phyloP scores from a whole-genome alignment of 2,329 filamentous ascomycete species.

The Acrodontium crateriforme region DNA sequence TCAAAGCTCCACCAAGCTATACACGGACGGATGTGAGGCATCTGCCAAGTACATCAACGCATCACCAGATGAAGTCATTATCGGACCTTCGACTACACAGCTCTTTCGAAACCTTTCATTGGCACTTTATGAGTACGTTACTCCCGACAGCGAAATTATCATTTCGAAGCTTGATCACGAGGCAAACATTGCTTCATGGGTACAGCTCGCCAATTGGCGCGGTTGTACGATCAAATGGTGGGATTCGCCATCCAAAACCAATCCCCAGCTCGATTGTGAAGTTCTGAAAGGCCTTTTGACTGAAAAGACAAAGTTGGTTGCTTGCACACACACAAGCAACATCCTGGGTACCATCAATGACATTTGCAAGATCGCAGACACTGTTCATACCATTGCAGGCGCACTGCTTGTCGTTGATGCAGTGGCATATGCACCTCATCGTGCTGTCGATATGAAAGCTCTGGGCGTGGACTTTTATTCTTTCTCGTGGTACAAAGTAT shows the following conservation, averaged over 20 bases:
- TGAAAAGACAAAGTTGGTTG: constrained; percentile 52
- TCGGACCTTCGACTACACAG: constrained; percentile 63
- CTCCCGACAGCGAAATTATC: constrained; percentile 44
- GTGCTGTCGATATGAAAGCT: constrained; percentile 51
- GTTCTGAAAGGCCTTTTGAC: constrained; percentile 47
- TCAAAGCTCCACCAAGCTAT: constrained; percentile 44
- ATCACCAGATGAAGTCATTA: constrained; percentile 50
- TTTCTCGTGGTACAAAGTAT: constrained; percentile 78
- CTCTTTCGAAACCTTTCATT: constrained; percentile 57
- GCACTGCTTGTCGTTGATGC: constrained; percentile 60
- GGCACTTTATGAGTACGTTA: constrained; percentile 41
- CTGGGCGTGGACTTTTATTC: constrained; percentile 61
- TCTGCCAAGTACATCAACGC: constrained; percentile 62
- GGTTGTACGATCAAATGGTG: constrained; percentile 58
- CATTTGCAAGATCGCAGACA: constrained; percentile 40
- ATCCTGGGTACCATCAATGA: constrained; percentile 59
- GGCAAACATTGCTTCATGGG: constrained; percentile 62
- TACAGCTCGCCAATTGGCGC: constrained; percentile 49
- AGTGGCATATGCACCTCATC: constrained; percentile 63
- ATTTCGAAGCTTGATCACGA: constrained; percentile 64
- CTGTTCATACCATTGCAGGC: constrained; percentile 38
- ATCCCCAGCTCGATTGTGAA: constrained; percentile 45
- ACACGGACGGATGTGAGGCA: constrained; percentile 46
- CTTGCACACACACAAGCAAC: constrained; percentile 62
- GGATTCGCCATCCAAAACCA: constrained; percentile 29